Percentiles rank a stretch among this genome's conserved stretches.
Conservation (phyloP, 805 yeast genomes). For the Metschnikowia noctiluminum region DNA sequence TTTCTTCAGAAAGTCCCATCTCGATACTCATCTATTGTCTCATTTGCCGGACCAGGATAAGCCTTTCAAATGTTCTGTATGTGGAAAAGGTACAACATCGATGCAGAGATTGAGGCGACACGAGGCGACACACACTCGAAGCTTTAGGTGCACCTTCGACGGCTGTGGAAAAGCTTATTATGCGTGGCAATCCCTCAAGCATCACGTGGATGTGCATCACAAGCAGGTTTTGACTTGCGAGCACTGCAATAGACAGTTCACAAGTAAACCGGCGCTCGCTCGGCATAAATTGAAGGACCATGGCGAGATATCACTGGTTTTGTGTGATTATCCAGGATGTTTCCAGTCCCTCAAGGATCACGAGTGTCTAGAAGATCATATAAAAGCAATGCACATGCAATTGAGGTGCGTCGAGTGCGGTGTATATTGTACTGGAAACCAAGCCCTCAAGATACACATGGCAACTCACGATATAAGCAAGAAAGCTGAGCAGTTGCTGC, state of each 20-base stretch:
- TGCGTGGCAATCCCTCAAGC: slow-evolving; percentile 71
- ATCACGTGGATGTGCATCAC: slow-evolving; percentile 68
- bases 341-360: slow-evolving; percentile 59
- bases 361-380: slow-evolving; percentile 70
- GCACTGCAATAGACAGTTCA: slow-evolving; percentile 62
- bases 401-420: slow-evolving; percentile 62
- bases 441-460: slow-evolving; percentile 73
- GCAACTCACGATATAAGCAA: slow-evolving; percentile 40
- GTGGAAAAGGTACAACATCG: slow-evolving; percentile 81
- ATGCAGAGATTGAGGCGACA: slow-evolving; percentile 81
- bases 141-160: slow-evolving; percentile 48
- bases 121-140: slow-evolving; percentile 67
- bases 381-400: slow-evolving; percentile 70
- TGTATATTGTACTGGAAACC: slow-evolving; percentile 67
- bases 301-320: slow-evolving; percentile 49
- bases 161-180: slow-evolving; percentile 67
- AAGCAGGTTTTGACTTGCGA: slow-evolving; percentile 51
- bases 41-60: slow-evolving; percentile 54
- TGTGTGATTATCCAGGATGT: slow-evolving; percentile 64
- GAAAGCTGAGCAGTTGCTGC: not conserved
- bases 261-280: slow-evolving; percentile 60
- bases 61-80: slow-evolving; percentile 68
- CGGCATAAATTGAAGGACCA: slow-evolving; percentile 69
- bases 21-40: slow-evolving; percentile 68
- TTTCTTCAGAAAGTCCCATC: slow-evolving; percentile 75